A percentile compares a stretch with the other conserved stretches of the same genome.
Evolutionary conservation across 2,329 filamentous ascomycete genomes (phyloP).

Genomic region (Colletotrichum coccodes): DNA sequence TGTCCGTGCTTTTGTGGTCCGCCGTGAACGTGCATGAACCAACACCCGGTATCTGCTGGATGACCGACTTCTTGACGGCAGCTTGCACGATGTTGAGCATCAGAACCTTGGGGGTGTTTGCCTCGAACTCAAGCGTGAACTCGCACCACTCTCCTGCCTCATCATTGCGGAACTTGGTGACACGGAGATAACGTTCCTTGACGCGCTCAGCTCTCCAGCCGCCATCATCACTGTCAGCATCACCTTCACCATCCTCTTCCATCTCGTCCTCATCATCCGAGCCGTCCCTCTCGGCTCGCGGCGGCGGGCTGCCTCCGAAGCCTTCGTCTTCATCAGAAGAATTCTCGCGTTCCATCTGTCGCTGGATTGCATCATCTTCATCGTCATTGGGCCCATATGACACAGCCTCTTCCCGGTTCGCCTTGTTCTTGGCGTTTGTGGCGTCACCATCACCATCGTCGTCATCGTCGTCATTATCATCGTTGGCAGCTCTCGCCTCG

Average conservation of each 20-base stretch:
- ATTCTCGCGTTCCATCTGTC: slow-evolving; percentile 68
- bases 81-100: slow-evolving; percentile 92
- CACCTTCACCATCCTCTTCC: slow-evolving; percentile 48
- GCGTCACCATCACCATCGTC: slow-evolving; percentile 84
- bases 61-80: slow-evolving; percentile 80
- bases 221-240: slow-evolving; percentile 52
- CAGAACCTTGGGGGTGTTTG: slow-evolving; percentile 85
- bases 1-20: slow-evolving; percentile 63
- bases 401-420: slow-evolving; percentile 82
- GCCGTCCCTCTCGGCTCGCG: slow-evolving; percentile 36
- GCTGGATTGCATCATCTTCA: slow-evolving; percentile 82
- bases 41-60: slow-evolving; percentile 87
- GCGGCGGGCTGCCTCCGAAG: slow-evolving; percentile 59
- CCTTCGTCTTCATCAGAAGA: slow-evolving; percentile 62
- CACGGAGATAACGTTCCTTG: slow-evolving; percentile 70
- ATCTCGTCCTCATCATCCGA: slow-evolving; percentile 50
- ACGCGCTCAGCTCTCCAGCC: slow-evolving; percentile 69
- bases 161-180: slow-evolving; percentile 84
- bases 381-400: slow-evolving; percentile 95
- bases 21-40: slow-evolving; percentile 75
- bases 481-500: slow-evolving; percentile 53
- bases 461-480: slow-evolving; percentile 74
- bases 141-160: slow-evolving; percentile 80
- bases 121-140: slow-evolving; percentile 85
- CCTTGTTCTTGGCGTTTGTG: slow-evolving; percentile 77